These are phyloP conservation scores for Colletotrichum tropicicola DNA, from an alignment of 2,329 filamentous ascomycete species.

Conservation along the genomic window DNA sequence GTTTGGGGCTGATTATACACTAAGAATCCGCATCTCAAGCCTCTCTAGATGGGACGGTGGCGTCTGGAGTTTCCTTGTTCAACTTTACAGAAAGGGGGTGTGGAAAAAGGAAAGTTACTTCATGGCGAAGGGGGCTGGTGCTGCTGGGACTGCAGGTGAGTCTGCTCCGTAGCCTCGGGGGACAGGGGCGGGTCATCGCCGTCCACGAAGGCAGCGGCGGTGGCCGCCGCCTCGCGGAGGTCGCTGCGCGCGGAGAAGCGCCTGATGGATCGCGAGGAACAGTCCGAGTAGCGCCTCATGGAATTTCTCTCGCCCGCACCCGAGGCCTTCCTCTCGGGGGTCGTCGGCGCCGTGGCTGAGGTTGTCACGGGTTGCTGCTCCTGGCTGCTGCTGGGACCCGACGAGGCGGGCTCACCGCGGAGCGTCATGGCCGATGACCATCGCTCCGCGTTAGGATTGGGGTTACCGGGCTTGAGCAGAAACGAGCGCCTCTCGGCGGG, in stretches of 20 bases:
- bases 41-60: not conserved
- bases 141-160: constrained; percentile 9
- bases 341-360: constrained; percentile 13
- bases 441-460: constrained; percentile 11
- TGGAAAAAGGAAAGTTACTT: not conserved
- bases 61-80: not conserved
- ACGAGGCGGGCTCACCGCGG: not conserved
- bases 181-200: constrained; percentile 4
- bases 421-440: constrained; percentile 27
- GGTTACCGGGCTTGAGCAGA: constrained; percentile 18
- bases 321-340: constrained; percentile 12
- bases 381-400: not conserved
- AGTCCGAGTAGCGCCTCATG: constrained; percentile 24
- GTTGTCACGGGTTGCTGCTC: constrained; percentile 5
- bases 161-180: constrained; percentile 10
- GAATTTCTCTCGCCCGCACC: constrained; percentile 4
- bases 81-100: not conserved
- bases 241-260: constrained; percentile 26
- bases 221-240: constrained; percentile 21
- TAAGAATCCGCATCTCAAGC: not conserved
- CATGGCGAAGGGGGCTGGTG: constrained; percentile 8
- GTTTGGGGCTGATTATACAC: not conserved
- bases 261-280: constrained; percentile 18
- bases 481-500: constrained; percentile 18
- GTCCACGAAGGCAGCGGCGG: constrained; percentile 23